A percentile compares a stretch with the other conserved stretches of the same genome.
These are phyloP conservation scores for Sphagnum fallax DNA, from an alignment of 228 moss, liverwort and hornwort genomes.

Conservation along the genomic window DNA sequence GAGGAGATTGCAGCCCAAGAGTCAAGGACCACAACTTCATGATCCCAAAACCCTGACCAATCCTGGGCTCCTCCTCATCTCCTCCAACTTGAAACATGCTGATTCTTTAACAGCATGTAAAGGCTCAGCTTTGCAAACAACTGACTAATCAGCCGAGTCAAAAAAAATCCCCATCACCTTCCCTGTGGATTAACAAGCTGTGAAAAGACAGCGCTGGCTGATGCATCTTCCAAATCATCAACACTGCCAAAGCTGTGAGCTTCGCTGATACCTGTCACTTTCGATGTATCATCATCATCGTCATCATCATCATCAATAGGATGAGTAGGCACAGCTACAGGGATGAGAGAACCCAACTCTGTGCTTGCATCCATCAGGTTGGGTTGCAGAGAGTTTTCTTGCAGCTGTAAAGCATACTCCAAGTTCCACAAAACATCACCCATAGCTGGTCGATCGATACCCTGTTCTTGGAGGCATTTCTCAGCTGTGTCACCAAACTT, in stretches of 20 bases:
- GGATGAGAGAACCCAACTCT: constrained; percentile 30
- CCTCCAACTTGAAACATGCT: no score
- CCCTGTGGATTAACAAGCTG: constrained; percentile 39
- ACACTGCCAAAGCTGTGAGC: constrained; percentile 15
- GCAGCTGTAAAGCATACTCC: constrained; percentile 89
- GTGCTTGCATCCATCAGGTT: constrained; percentile 31
- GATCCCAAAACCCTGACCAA: no score
- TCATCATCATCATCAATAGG: constrained; percentile 9
- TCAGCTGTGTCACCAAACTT: constrained; percentile 91
- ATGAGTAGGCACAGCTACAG: constrained; percentile 18
- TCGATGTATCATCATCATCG: constrained; percentile 9
- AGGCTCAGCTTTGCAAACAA: no score
- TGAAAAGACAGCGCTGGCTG: constrained; percentile 31
- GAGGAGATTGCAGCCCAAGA: no score
- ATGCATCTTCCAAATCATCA: constrained; percentile 20
- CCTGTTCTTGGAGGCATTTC: constrained; percentile 96
- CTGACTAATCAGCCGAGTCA: no score
- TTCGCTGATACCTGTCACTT: constrained; percentile 19
- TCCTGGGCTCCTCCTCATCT: no score
- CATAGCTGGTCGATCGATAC: constrained; percentile 89
- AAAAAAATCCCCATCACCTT: constrained; percentile 7
- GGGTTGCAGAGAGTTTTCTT: constrained; percentile 59
- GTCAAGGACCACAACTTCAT: no score
- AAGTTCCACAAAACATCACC: constrained; percentile 96
- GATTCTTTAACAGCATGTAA: no score